These are phyloP conservation scores for Plasmodium chabaudi DNA, from an alignment of 169 alveolate species.

Conservation along the genomic window DNA sequence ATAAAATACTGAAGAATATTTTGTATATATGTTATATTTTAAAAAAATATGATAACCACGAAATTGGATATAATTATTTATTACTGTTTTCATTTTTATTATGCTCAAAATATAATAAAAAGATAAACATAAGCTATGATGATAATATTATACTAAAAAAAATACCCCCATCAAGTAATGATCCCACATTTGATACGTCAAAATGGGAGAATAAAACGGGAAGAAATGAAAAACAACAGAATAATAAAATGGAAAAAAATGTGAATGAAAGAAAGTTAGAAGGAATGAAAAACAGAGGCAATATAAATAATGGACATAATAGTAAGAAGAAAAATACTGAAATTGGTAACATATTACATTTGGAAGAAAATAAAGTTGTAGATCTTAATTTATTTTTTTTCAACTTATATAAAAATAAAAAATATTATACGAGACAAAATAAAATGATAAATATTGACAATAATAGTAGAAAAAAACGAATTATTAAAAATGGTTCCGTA, in stretches of 20 bases:
- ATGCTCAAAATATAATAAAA: slow-evolving; percentile 9
- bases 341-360: background rate
- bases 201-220: background rate
- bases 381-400: slow-evolving; percentile 16
- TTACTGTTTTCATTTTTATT: slow-evolving; percentile 32
- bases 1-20: background rate
- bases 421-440: background rate
- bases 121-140: slow-evolving; percentile 16
- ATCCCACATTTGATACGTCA: background rate
- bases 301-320: too few species aligned
- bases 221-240: background rate
- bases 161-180: background rate
- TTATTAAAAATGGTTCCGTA: background rate
- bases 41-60: slow-evolving; percentile 11
- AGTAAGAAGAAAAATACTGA: background rate
- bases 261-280: background rate
- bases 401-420: background rate
- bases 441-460: slow-evolving; percentile 5
- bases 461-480: too few species aligned
- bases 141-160: slow-evolving; percentile 47
- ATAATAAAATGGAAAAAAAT: background rate
- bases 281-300: too few species aligned
- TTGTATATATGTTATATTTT: slow-evolving; percentile 25
- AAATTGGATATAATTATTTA: slow-evolving; percentile 8
- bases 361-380: slow-evolving; percentile 2